Conservation (phyloP, 2,329 filamentous ascomycete species). For the Hypoxylon sp. region DNA sequence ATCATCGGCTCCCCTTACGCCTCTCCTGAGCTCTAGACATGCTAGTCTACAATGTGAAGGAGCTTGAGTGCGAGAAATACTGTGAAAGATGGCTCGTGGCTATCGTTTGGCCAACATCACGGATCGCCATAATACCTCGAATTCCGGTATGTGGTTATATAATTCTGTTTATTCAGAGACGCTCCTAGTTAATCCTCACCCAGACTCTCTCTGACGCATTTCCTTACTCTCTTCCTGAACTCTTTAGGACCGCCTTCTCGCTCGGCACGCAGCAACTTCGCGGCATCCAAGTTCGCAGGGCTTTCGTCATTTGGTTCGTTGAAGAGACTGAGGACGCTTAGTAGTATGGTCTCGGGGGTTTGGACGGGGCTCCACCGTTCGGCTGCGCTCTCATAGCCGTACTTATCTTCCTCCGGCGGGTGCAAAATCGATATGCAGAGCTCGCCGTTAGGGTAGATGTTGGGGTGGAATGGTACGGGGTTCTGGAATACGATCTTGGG, state of each 20-base stretch:
- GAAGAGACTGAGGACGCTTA: constrained; percentile 93
- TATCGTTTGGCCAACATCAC: not conserved
- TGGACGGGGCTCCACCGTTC: constrained; percentile 97
- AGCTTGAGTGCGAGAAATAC: not conserved
- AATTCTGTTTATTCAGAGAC: not conserved
- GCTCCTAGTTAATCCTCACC: constrained; percentile 70
- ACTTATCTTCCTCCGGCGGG: constrained; percentile 92
- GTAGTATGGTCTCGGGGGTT: constrained; percentile 91
- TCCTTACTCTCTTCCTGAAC: constrained; percentile 82
- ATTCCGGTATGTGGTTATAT: not conserved
- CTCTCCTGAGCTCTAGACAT: constrained; percentile 19
- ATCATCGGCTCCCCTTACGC: too few relatives aligned
- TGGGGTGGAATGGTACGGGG: constrained; percentile 91
- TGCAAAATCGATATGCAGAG: constrained; percentile 99
- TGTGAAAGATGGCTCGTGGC: not conserved
- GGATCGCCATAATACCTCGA: constrained; percentile 7
- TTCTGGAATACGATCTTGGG: constrained; percentile 89
- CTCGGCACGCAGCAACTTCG: constrained; percentile 87
- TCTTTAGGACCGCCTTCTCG: constrained; percentile 70
- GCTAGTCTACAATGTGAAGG: constrained; percentile 7
- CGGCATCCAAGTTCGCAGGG: constrained; percentile 94
- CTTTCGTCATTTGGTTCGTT: constrained; percentile 95
- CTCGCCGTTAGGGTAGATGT: constrained; percentile 87
- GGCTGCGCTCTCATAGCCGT: constrained; percentile 88
- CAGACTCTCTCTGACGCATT: constrained; percentile 83